A percentile compares a stretch with the other conserved stretches of the same genome.
These are phyloP conservation scores for Yarrowia sp. DNA, from an alignment of 805 yeast genomes.

Conservation along the genomic window DNA sequence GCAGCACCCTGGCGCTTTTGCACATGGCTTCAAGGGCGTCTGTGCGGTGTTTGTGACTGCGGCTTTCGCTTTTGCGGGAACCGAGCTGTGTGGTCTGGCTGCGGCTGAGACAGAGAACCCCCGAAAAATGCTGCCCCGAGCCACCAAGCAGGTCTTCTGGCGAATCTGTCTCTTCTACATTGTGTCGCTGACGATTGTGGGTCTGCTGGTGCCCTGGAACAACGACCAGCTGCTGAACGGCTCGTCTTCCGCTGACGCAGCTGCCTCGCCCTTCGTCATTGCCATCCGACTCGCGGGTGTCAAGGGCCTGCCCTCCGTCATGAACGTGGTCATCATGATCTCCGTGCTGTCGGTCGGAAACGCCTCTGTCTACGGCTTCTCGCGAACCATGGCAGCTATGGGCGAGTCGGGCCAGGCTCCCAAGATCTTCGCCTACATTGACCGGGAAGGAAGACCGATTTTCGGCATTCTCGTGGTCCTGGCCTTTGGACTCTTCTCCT, in stretches of 20 bases:
- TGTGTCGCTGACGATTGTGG: slow-evolving; percentile 58
- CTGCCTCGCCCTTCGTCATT: slow-evolving; percentile 76
- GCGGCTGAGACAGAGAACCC: slow-evolving; percentile 23
- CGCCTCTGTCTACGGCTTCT: slow-evolving; percentile 69
- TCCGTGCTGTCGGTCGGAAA: slow-evolving; percentile 72
- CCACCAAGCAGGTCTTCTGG: slow-evolving; percentile 35
- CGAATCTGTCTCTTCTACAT: slow-evolving; percentile 57
- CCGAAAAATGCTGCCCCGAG: slow-evolving; percentile 20
- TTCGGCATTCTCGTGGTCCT: slow-evolving; percentile 60
- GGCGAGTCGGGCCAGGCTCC: slow-evolving; percentile 72
- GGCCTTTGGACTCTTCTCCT: slow-evolving; percentile 62
- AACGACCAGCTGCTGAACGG: slow-evolving; percentile 56
- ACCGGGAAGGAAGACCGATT: slow-evolving; percentile 71
- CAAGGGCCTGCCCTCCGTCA: slow-evolving; percentile 18
- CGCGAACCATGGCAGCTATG: slow-evolving; percentile 69
- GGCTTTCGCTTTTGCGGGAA: slow-evolving; percentile 71
- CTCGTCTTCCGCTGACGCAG: slow-evolving; percentile 61
- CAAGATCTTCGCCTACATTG: slow-evolving; percentile 62
- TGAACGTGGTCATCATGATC: slow-evolving; percentile 18
- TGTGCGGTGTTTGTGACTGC: slow-evolving; percentile 70
- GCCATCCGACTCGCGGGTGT: slow-evolving; percentile 12
- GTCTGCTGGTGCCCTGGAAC: slow-evolving; percentile 69
- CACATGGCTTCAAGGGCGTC: slow-evolving; percentile 67
- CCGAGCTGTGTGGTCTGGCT: slow-evolving; percentile 54
- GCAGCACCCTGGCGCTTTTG: slow-evolving; percentile 68